Base-by-base conservation (phyloP, 495 filamentous ascomycete species). In the Clavariopsis aquatica region DNA sequence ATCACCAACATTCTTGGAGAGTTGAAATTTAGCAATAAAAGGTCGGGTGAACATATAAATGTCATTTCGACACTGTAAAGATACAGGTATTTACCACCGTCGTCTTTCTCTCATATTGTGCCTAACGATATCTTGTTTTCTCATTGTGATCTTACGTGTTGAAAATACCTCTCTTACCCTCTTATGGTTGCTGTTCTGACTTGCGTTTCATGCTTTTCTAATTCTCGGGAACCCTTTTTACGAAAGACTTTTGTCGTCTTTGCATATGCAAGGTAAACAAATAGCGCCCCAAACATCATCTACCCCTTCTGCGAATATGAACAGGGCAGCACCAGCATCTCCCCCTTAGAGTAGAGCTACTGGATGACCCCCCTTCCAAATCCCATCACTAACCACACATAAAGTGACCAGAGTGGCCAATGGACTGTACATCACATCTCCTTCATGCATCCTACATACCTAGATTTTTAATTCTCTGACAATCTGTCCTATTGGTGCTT, bases 401-500 rank as follows among this genome's bases (percentile, higher is more conserved):
- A 7, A 65, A 78, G 65, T 80, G 80, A 81, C 74, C 78, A 56
- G 78, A 77, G 68, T 34, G 75, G 61, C 1, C 55, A 71, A 62
- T 71, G 69, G 69, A 59, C 67, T 13, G 46, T 66, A 31, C 38
- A 57, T 17, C 17, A 55, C 7, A 7, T 36, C 47, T 34, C 36
- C 17, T 31, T 12, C 27, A 31, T 53, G 5, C 26, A 12, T 28
- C 26, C 20, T 23, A n/a, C 5, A 51, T 23, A 28, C 20, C 23
- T 12, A 8, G 26, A 23, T 41, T 19, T 27, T 45, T 6, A 47
- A 17, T 22, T 83, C 64, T 82, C 80, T 2, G 77, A 80, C 53
- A 76, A 85, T 69, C 67, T 84, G 19, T 66, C 69, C 46, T 85
- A 85, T 72, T 85, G 83, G 83, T 76, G 81, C 56, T 77, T 79